phyloP scores from a whole-genome alignment of 257 asterid species.

The Capsicum chinense region DNA sequence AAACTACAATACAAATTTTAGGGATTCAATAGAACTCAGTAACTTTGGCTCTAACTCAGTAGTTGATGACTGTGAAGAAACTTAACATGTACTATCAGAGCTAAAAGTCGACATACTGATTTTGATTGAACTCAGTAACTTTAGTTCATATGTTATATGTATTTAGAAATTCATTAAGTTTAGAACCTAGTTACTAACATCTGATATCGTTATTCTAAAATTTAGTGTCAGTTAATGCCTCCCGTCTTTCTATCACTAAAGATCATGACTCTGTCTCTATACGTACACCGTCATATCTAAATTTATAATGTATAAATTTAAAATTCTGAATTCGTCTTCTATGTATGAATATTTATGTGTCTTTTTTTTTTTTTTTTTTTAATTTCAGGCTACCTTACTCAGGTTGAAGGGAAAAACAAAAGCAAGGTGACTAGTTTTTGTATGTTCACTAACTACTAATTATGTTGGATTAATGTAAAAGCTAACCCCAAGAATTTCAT shows the following conservation, averaged over 20 bases:
- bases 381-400: conserved; percentile 51
- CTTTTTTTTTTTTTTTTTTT: background rate
- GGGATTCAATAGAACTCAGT: background rate
- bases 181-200: background rate
- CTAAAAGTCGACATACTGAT: background rate
- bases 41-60: background rate
- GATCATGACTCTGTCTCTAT: background rate
- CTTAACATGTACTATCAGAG: background rate
- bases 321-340: fast-evolving
- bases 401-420: conserved; percentile 28
- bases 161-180: background rate
- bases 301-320: background rate
- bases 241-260: too few species aligned
- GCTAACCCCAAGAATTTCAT: background rate
- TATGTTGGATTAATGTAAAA: background rate
- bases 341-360: background rate
- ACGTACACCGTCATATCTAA: background rate
- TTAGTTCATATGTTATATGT: background rate
- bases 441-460: background rate
- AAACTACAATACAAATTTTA: background rate
- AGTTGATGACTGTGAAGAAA: fast-evolving
- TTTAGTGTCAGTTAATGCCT: background rate
- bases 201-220: background rate
- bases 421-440: background rate
- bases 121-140: background rate